A percentile compares a stretch with the other conserved stretches of the same genome.
phyloP scores from a whole-genome alignment of 768 basidiomycete species.

The Kwoniella bestiolae region DNA sequence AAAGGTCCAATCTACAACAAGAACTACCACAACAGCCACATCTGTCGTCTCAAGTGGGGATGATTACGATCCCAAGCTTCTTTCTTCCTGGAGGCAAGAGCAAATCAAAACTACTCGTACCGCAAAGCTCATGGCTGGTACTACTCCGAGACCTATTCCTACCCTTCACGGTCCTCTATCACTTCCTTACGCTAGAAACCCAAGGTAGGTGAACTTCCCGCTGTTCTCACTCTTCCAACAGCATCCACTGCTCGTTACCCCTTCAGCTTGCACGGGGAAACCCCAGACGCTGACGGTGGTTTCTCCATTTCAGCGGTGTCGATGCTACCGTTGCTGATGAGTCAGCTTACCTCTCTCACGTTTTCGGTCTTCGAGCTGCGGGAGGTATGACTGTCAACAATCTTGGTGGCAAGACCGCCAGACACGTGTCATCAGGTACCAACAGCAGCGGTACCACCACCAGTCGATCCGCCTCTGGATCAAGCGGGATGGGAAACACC shows the following conservation, averaged over 20 bases:
- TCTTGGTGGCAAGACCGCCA: neutral
- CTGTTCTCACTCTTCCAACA: no score
- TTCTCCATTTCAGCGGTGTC: constrained; percentile 36
- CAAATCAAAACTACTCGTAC: constrained; percentile 32
- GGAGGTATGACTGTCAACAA: constrained; percentile 4
- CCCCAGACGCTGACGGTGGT: neutral
- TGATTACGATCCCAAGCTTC: neutral
- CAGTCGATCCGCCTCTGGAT: constrained; percentile 17
- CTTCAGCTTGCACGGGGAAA: no score
- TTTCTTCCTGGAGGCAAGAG: constrained; percentile 38
- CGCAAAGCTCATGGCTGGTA: constrained; percentile 24
- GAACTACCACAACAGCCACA: neutral
- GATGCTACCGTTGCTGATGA: constrained; percentile 46
- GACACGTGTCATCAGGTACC: constrained; percentile 15
- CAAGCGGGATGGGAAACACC: neutral
- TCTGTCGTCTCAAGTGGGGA: neutral
- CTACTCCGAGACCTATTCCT: constrained; percentile 28
- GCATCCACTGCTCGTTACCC: neutral
- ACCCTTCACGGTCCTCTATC: constrained; percentile 44
- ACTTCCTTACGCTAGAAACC: constrained; percentile 50
- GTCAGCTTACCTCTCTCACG: constrained; percentile 24
- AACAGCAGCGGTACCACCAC: constrained; percentile 9
- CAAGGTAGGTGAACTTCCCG: constrained; percentile 52
- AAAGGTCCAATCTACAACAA: neutral
- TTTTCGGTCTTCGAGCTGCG: constrained; percentile 32